Evolutionary conservation across 2,329 filamentous ascomycete species (phyloP).

Genomic region (Fusarium stilboides): DNA sequence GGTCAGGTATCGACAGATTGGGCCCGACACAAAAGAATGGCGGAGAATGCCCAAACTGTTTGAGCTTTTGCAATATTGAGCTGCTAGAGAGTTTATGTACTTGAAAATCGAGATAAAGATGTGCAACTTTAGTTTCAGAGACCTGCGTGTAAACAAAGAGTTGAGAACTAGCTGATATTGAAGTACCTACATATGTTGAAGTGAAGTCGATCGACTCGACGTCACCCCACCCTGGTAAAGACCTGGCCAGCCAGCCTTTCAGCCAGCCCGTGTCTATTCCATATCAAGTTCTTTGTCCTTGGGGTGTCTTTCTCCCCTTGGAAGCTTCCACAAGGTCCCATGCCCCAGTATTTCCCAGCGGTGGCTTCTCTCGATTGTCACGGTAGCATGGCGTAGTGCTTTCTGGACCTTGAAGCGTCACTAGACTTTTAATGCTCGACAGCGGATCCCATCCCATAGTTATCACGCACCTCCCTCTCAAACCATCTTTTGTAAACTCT

Average conservation of each 20-base stretch:
- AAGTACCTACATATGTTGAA: constrained; percentile 23
- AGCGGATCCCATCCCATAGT: constrained; percentile 40
- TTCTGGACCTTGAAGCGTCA: constrained; percentile 40
- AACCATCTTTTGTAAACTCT: constrained; percentile 47
- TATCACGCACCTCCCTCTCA: constrained; percentile 37
- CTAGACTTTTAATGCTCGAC: constrained; percentile 43
- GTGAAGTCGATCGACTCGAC: constrained; percentile 46
- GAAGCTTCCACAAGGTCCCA: constrained; percentile 56
- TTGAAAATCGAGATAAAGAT: neutral
- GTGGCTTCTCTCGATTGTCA: constrained; percentile 38
- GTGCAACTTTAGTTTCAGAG: neutral
- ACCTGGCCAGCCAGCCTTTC: constrained; percentile 18
- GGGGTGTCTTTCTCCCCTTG: constrained; percentile 25
- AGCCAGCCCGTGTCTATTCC: constrained; percentile 28
- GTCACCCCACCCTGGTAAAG: constrained; percentile 39
- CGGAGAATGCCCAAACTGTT: constrained; percentile 6
- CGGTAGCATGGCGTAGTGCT: constrained; percentile 38
- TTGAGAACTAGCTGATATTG: neutral
- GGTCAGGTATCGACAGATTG: constrained; percentile 46
- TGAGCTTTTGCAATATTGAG: constrained; percentile 8
- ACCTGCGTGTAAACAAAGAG: neutral
- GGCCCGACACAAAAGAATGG: constrained; percentile 30
- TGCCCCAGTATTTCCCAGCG: constrained; percentile 46
- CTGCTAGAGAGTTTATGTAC: neutral
- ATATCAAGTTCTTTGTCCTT: constrained; percentile 37